Percentiles rank a stretch among this genome's conserved stretches.
phyloP scores from a whole-genome alignment of 1,284 basidiomycete species.

The Tilletiaria anomala region DNA sequence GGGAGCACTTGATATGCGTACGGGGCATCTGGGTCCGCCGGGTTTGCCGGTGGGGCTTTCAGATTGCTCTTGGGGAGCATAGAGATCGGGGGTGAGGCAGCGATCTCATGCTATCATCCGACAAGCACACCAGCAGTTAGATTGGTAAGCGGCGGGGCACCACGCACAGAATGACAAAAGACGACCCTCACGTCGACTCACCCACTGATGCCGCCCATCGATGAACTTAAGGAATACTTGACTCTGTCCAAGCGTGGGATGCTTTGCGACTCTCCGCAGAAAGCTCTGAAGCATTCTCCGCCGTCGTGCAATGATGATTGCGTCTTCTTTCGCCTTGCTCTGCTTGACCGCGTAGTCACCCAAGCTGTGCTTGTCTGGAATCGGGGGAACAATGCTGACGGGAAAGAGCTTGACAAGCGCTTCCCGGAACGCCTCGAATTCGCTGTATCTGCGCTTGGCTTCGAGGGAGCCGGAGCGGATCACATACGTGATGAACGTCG shows the following conservation, averaged over 20 bases:
- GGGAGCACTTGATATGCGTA: slow-evolving; percentile 48
- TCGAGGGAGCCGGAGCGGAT: slow-evolving; percentile 61
- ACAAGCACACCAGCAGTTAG: too few species aligned
- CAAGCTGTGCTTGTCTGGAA: slow-evolving; percentile 89
- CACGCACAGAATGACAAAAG: too few species aligned
- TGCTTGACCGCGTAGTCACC: slow-evolving; percentile 96
- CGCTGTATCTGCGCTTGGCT: slow-evolving; percentile 81
- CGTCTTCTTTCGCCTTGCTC: slow-evolving; percentile 89
- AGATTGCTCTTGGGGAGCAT: slow-evolving; percentile 85
- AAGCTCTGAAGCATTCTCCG: slow-evolving; percentile 93
- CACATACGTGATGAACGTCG: slow-evolving; percentile 87
- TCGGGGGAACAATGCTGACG: slow-evolving; percentile 89
- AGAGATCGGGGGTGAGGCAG: slow-evolving; percentile 57
- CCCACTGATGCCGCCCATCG: slow-evolving; percentile 86
- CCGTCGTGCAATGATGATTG: slow-evolving; percentile 73
- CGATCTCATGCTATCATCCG: slow-evolving; percentile 28
- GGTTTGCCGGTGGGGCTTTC: slow-evolving; percentile 85
- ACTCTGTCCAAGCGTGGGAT: slow-evolving; percentile 84
- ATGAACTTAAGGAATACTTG: slow-evolving; percentile 89
- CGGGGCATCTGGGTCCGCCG: slow-evolving; percentile 63
- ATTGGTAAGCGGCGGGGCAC: too few species aligned
- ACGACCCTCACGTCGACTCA: too few species aligned
- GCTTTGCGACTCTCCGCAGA: slow-evolving; percentile 69
- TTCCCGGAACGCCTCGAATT: slow-evolving; percentile 82
- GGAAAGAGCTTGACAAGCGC: slow-evolving; percentile 79